Percentiles rank a stretch among this genome's conserved stretches.
phyloP scores from a whole-genome alignment of 208 protist genomes.

The Acanthamoeba lugdunensis region DNA sequence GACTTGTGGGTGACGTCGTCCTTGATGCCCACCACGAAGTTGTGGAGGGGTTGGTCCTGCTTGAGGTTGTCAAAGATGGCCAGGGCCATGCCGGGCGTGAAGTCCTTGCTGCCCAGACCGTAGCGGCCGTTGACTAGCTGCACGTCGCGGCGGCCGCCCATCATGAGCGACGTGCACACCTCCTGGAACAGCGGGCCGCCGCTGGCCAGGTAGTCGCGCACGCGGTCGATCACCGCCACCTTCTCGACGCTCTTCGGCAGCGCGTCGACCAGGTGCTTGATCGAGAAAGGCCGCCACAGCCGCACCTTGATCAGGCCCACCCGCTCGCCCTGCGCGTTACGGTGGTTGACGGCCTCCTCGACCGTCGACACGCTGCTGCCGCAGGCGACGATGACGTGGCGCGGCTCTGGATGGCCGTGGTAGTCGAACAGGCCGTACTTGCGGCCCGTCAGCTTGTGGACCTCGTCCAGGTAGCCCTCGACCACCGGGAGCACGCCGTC shows the following conservation, averaged over 20 bases:
- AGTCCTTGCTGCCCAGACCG: conserved; percentile 88
- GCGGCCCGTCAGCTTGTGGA: conserved; percentile 83
- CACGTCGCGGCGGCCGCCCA: not conserved
- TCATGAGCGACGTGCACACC: conserved; percentile 78
- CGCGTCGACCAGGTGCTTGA: conserved; percentile 77
- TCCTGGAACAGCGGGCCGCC: conserved; percentile 89
- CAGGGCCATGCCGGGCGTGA: conserved; percentile 84
- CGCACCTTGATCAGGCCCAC: conserved; percentile 87
- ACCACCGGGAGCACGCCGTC: conserved; percentile 80
- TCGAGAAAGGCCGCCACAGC: conserved; percentile 86
- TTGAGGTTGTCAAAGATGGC: conserved; percentile 88
- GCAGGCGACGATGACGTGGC: conserved; percentile 86
- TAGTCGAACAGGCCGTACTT: conserved; percentile 87
- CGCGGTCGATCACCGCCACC: conserved; percentile 87
- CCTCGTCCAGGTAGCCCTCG: conserved; percentile 80
- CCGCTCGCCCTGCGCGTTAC: conserved; percentile 83
- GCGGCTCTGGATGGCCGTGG: conserved; percentile 81
- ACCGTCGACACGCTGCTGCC: conserved; percentile 77
- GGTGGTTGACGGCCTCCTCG: conserved; percentile 82
- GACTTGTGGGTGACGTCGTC: conserved; percentile 88
- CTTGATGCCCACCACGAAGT: conserved; percentile 88
- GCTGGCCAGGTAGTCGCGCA: conserved; percentile 83
- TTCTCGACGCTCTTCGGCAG: conserved; percentile 82
- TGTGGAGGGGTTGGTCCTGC: conserved; percentile 76
- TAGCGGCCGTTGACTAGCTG: conserved; percentile 86